Evolutionary conservation across 1,284 basidiomycete species (phyloP).

Genomic region (Meira nashicola): DNA sequence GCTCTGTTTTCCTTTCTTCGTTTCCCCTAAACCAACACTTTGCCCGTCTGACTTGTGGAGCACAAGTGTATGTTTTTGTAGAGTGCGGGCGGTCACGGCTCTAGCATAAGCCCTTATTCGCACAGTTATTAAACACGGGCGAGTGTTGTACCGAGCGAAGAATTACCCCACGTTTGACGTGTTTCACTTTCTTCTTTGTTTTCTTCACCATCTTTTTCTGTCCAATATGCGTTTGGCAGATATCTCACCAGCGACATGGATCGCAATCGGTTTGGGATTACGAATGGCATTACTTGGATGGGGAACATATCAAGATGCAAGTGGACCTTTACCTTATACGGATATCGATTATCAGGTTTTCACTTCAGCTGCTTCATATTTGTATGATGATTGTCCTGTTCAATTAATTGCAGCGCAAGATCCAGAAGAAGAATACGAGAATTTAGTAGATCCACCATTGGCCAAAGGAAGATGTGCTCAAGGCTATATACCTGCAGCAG

Average conservation of each 20-base stretch:
- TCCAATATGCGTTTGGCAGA: neutral
- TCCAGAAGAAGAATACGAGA: slow-evolving; percentile 16
- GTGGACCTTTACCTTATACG: slow-evolving; percentile 83
- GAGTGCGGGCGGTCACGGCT: too few relatives aligned
- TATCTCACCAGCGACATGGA: slow-evolving; percentile 16
- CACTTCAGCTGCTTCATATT: slow-evolving; percentile 68
- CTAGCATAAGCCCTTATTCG: too few relatives aligned
- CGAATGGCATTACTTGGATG: slow-evolving; percentile 71
- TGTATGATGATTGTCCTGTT: slow-evolving; percentile 37
- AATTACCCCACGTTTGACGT: too few relatives aligned
- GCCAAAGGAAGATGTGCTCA: slow-evolving; percentile 28
- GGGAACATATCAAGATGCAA: slow-evolving; percentile 80
- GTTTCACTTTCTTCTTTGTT: too few relatives aligned
- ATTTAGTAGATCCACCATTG: slow-evolving; percentile 23
- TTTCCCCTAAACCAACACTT: too few relatives aligned
- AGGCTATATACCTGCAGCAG: slow-evolving; percentile 33
- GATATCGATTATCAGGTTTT: slow-evolving; percentile 96
- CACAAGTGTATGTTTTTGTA: too few relatives aligned
- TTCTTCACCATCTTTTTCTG: too few relatives aligned
- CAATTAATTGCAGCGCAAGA: slow-evolving; percentile 21
- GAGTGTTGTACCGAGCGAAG: too few relatives aligned
- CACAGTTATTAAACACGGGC: too few relatives aligned
- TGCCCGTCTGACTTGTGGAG: too few relatives aligned
- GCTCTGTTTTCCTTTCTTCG: too few relatives aligned
- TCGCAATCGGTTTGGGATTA: slow-evolving; percentile 59